Conservation (phyloP, 2,329 filamentous ascomycete genomes). For the Dothideomycetidae sp. region DNA sequence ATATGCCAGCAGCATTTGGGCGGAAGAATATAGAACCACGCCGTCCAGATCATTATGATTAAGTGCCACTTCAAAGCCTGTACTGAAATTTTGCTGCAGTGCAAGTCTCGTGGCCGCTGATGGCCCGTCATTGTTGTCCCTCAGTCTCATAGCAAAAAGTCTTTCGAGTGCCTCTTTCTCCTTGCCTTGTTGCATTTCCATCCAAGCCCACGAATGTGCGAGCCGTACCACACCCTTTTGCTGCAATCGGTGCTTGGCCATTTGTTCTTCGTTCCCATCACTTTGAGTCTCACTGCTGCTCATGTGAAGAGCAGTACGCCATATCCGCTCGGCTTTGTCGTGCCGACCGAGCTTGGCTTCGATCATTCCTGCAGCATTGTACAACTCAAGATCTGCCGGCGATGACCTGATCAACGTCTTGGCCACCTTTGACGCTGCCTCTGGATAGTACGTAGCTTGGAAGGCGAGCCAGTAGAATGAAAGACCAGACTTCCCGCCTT, state of each 20-base stretch:
- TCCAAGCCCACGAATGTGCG: conserved; percentile 53
- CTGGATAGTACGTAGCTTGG: conserved; percentile 40
- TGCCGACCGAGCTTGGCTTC: conserved; percentile 47
- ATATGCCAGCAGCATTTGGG: conserved; percentile 53
- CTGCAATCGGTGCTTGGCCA: conserved; percentile 14
- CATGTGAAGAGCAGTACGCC: conserved; percentile 52
- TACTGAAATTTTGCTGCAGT: conserved; percentile 38
- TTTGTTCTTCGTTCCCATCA: neutral
- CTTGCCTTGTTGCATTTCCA: conserved; percentile 40
- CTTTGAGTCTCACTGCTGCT: conserved; percentile 14
- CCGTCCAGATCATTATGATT: conserved; percentile 34
- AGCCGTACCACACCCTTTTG: conserved; percentile 31
- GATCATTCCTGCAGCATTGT: conserved; percentile 64
- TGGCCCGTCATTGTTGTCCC: neutral
- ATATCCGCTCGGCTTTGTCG: conserved; percentile 47
- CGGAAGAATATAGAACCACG: conserved; percentile 45
- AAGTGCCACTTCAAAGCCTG: conserved; percentile 42
- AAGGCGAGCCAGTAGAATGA: conserved; percentile 40
- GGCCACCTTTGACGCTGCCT: conserved; percentile 50
- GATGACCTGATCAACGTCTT: conserved; percentile 59
- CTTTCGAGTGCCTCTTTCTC: conserved; percentile 21
- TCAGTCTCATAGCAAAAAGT: conserved; percentile 21
- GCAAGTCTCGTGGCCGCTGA: conserved; percentile 32
- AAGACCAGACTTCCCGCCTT: conserved; percentile 16
- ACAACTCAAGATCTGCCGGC: conserved; percentile 51